phyloP scores from a whole-genome alignment of 768 basidiomycete genomes.

The Leccinum boreale region DNA sequence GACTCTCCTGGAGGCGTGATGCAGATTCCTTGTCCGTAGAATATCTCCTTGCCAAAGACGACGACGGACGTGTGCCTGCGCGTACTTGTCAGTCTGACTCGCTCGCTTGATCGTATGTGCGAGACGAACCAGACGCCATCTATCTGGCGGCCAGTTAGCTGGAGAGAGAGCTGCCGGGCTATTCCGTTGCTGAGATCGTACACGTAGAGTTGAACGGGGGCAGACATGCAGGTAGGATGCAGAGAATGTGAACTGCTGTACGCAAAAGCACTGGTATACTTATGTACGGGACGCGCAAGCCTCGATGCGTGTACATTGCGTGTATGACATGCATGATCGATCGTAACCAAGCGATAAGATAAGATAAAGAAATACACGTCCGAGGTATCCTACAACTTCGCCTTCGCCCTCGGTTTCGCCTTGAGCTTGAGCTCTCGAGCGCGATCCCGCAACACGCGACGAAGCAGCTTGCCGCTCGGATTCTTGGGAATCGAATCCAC shows the following conservation, averaged over 20 bases:
- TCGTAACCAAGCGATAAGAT: slow-evolving; percentile 15
- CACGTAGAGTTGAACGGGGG: slow-evolving; percentile 74
- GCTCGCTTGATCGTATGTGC: too few relatives aligned
- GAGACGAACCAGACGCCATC: slow-evolving; percentile 83
- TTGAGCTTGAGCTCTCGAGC: slow-evolving; percentile 34
- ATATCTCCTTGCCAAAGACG: slow-evolving; percentile 80
- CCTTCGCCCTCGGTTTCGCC: slow-evolving; percentile 20
- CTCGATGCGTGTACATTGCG: neutral
- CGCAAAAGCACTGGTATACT: neutral
- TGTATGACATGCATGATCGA: neutral
- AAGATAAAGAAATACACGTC: slow-evolving; percentile 5
- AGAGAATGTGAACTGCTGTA: slow-evolving; percentile 2
- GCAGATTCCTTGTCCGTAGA: slow-evolving; percentile 85
- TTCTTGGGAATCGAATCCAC: slow-evolving; percentile 56
- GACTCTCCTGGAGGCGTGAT: slow-evolving; percentile 73
- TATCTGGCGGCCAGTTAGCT: slow-evolving; percentile 84
- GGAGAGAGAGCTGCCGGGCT: slow-evolving; percentile 72
- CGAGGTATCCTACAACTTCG: slow-evolving; percentile 19
- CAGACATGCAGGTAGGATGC: slow-evolving; percentile 14
- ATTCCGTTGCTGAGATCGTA: slow-evolving; percentile 91
- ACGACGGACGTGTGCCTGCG: slow-evolving; percentile 91
- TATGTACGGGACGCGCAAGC: slow-evolving; percentile 17
- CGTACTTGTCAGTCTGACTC: neutral
- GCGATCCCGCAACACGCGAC: slow-evolving; percentile 50
- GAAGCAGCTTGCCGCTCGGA: slow-evolving; percentile 57